phyloP scores from a whole-genome alignment of 2,329 filamentous ascomycete genomes.

The Trichoderma sp. region DNA sequence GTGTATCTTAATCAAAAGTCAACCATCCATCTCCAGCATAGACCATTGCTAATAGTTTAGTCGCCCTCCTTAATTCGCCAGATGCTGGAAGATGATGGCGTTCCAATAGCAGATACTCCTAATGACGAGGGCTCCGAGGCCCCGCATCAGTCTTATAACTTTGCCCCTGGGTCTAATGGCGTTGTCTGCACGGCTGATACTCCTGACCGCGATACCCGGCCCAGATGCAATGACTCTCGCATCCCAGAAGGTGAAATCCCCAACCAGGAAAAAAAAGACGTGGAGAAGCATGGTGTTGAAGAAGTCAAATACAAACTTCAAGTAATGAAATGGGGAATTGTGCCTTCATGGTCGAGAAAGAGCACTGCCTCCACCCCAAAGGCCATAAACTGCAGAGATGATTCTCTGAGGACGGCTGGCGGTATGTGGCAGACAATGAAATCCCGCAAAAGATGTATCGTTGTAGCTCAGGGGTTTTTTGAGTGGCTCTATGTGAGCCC shows the following conservation, averaged over 20 bases:
- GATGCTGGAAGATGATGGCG: constrained; percentile 69
- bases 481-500: constrained; percentile 83
- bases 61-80: constrained; percentile 67
- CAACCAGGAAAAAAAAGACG: not conserved
- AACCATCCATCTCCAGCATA: not conserved
- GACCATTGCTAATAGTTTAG: not conserved
- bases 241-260: constrained; percentile 11
- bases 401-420: constrained; percentile 70
- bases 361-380: constrained; percentile 74
- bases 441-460: constrained; percentile 78
- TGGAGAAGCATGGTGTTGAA: not conserved
- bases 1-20: not conserved
- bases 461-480: constrained; percentile 89
- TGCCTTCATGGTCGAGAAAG: constrained; percentile 90
- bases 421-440: constrained; percentile 96
- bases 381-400: constrained; percentile 93
- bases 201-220: constrained; percentile 56
- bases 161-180: constrained; percentile 82
- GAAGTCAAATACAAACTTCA: constrained; percentile 73
- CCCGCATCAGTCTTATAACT: constrained; percentile 80
- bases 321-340: constrained; percentile 91
- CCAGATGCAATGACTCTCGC: constrained; percentile 25
- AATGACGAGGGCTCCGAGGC: constrained; percentile 61
- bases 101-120: constrained; percentile 69
- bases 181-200: constrained; percentile 79